These are phyloP conservation scores for Paratinospora sagittata DNA, from an alignment of 164 flowering plant genomes.

Conservation along the genomic window DNA sequence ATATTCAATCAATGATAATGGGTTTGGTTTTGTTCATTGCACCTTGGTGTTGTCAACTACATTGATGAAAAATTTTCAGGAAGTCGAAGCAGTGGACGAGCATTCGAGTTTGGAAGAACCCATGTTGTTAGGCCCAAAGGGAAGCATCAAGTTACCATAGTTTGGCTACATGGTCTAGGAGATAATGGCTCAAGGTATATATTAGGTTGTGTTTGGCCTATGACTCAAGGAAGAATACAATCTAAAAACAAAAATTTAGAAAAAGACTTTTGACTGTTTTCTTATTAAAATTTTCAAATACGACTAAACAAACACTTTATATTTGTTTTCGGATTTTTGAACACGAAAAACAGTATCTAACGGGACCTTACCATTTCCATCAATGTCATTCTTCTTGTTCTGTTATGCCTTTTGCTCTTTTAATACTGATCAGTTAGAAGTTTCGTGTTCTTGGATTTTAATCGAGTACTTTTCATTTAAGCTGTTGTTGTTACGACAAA, in stretches of 20 bases:
- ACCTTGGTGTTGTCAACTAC: not conserved
- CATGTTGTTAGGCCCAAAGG: slow-evolving; percentile 81
- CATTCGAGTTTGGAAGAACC: slow-evolving; percentile 72
- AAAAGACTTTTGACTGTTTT: too few species aligned
- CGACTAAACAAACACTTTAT: too few species aligned
- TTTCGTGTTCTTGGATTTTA: not conserved
- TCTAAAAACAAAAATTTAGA: too few species aligned
- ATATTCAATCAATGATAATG: not conserved
- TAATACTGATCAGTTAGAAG: not conserved
- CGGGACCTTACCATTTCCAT: slow-evolving; percentile 8
- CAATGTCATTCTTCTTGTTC: slow-evolving; percentile 7
- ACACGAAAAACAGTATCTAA: too few species aligned
- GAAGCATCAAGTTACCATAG: slow-evolving; percentile 71
- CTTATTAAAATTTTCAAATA: too few species aligned
- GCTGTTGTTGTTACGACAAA: not conserved
- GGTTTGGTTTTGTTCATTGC: not conserved
- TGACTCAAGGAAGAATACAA: too few species aligned
- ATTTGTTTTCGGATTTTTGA: too few species aligned
- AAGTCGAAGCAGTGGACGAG: slow-evolving; percentile 46
- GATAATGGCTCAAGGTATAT: slow-evolving; percentile 86
- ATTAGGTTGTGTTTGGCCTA: too few species aligned
- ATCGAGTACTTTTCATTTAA: not conserved
- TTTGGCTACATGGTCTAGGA: slow-evolving; percentile 84
- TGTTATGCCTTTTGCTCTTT: not conserved
- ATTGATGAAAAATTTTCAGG: slow-evolving; percentile 31